Base-by-base conservation (phyloP, 805 yeast species). In the Saturnispora sanitii region DNA sequence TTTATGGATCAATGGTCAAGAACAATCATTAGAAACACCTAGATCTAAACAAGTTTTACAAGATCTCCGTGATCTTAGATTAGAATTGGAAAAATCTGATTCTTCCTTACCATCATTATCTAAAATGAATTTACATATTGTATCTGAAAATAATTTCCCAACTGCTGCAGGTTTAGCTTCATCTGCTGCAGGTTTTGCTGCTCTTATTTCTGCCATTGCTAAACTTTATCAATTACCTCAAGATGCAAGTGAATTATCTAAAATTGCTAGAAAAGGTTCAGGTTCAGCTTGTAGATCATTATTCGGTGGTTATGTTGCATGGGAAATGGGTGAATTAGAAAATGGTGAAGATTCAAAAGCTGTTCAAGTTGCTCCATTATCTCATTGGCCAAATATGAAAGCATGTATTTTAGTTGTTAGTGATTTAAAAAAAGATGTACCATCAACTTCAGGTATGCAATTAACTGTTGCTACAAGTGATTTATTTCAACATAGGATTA, bases 81-180 rank as follows among this genome's bases (percentile, higher is more conserved):
- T 54, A 21, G 66, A 70, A 47, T 53, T 82, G 38, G 96, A 88
- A 61, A 50, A 49, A 2, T 47, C 52, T n/a, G 75, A 84, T 54
- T 28, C 68, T 0, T 45, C 64, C 1, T 62, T 80, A 48, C 84
- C 88, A 31, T 69, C 66, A 53, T 67, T 87, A 44, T 73, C 90
- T 25, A 53, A 66, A 16, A 77, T 73, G 73, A 70, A 72, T 38
- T 67, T 92, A 43, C 85, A 79, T 53, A 82, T 92, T 50, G 94
- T 85, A 12, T 79, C 94, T 21, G 95, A 86, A 57, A 92, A 92
- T 67, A 92, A 92, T 65, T 92, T 92, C 71, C 99, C 99, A 39
- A 92, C 99, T 20, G 98, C 98, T 25, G 98, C 98, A 5, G 98
- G 98, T 2, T 72, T 92, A 52, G 98, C 98, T 0, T 86, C 96